phyloP scores from a whole-genome alignment of 441 rosid genomes.

The Metrosideros polymorpha region DNA sequence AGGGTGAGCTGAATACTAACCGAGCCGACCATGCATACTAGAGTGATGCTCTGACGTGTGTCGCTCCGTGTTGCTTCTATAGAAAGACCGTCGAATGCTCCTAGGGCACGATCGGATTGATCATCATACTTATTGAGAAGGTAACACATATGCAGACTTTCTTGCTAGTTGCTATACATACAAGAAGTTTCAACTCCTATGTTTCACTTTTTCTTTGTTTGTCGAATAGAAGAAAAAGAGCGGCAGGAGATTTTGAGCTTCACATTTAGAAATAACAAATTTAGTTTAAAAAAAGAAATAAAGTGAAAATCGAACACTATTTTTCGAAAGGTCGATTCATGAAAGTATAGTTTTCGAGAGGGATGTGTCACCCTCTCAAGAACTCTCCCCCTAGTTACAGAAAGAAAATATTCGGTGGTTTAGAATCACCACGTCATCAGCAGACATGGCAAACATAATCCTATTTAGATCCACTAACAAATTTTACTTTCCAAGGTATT shows the following conservation, averaged over 20 bases:
- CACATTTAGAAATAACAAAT: too few species aligned
- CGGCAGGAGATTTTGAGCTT: neutral
- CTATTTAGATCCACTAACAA: too few species aligned
- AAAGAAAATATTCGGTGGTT: too few species aligned
- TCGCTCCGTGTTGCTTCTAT: neutral
- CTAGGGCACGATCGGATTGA: neutral
- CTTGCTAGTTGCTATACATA: neutral
- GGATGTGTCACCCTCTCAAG: too few species aligned
- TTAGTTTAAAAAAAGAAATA: too few species aligned
- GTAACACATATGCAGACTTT: neutral
- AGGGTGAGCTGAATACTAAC: neutral
- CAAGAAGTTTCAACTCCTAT: neutral
- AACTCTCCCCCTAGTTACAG: too few species aligned
- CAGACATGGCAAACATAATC: too few species aligned
- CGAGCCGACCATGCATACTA: neutral
- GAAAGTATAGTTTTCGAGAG: too few species aligned
- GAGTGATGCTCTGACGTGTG: neutral
- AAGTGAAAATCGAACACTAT: too few species aligned
- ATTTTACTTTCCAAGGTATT: too few species aligned
- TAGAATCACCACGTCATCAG: too few species aligned
- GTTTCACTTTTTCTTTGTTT: rapidly evolving
- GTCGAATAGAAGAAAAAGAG: neutral
- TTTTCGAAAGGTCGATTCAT: too few species aligned
- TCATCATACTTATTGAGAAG: neutral
- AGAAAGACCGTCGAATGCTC: rapidly evolving